Conservation (phyloP, 768 basidiomycete species). For the Collybia sordida region DNA sequence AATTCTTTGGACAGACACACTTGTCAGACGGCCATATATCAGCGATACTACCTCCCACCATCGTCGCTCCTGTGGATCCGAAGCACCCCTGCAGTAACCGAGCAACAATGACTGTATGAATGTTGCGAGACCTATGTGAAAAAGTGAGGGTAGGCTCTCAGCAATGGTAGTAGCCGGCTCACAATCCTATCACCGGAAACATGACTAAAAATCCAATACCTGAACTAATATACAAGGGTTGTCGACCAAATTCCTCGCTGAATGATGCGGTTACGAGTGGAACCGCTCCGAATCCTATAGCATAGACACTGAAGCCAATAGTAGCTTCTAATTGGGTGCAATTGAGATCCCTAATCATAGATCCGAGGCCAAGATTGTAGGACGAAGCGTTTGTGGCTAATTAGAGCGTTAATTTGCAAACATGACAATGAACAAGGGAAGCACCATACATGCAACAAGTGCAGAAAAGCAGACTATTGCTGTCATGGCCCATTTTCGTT, state of each 20-base stretch:
- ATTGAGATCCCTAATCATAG: slow-evolving; percentile 53
- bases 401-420: not conserved
- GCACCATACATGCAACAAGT: slow-evolving; percentile 39
- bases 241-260: slow-evolving; percentile 72
- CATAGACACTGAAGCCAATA: slow-evolving; percentile 50
- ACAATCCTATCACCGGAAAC: slow-evolving; percentile 50
- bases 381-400: slow-evolving; percentile 50
- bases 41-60: slow-evolving; percentile 74
- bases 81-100: slow-evolving; percentile 68
- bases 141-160: not conserved
- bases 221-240: slow-evolving; percentile 56
- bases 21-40: slow-evolving; percentile 67
- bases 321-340: slow-evolving; percentile 46
- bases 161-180: slow-evolving; percentile 12
- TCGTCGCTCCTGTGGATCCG: slow-evolving; percentile 68
- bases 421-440: not conserved
- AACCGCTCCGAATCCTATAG: slow-evolving; percentile 60
- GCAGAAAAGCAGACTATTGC: slow-evolving; percentile 47
- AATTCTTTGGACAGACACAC: slow-evolving; percentile 30
- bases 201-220: slow-evolving; percentile 47
- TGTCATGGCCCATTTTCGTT: slow-evolving; percentile 32
- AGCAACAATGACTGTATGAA: slow-evolving; percentile 64
- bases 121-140: slow-evolving; percentile 38
- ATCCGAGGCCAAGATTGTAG: slow-evolving; percentile 54
- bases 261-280: slow-evolving; percentile 69